phyloP scores from a whole-genome alignment of 192 early-diverging fungal genomes.

The Gorgonomyces haynaldii region DNA sequence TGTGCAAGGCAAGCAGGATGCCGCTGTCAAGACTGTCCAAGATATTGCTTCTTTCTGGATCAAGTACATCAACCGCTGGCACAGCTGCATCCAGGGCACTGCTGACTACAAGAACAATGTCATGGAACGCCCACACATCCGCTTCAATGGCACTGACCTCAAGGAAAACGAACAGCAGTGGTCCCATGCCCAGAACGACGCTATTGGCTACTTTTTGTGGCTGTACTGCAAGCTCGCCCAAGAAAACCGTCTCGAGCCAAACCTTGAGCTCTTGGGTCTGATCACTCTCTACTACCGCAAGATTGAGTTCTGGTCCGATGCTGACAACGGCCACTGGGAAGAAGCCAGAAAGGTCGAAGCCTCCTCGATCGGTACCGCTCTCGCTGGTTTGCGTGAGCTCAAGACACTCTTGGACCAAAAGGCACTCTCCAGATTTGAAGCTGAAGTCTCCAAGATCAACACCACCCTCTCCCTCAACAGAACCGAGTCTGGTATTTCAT shows the following conservation, averaged over 20 bases:
- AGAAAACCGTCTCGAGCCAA: conserved; percentile 7
- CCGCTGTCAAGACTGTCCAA: conserved; percentile 3
- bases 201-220: conserved; percentile 25
- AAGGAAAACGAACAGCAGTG: conserved; percentile 20
- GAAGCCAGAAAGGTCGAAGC: conserved; percentile 26
- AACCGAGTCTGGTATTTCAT: background rate
- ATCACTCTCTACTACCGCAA: conserved; percentile 12
- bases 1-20: conserved; percentile 7
- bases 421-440: background rate
- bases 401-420: conserved; percentile 10
- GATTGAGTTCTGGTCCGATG: conserved; percentile 16
- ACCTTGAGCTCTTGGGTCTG: conserved; percentile 13
- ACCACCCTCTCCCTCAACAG: too few relatives aligned
- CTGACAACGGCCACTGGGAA: conserved; percentile 26
- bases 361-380: conserved; percentile 21
- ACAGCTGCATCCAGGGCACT: conserved; percentile 8
- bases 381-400: conserved; percentile 19
- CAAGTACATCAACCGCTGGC: conserved; percentile 16
- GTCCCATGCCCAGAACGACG: conserved; percentile 27
- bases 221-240: conserved; percentile 9
- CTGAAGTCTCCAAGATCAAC: too few relatives aligned
- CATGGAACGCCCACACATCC: conserved; percentile 23
- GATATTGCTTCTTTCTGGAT: conserved; percentile 23
- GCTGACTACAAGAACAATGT: conserved; percentile 13
- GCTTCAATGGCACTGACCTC: conserved; percentile 20